Percentiles rank a stretch among this genome's conserved stretches.
These are phyloP conservation scores for Cardamine occulta DNA, from an alignment of 345 rosid genomes.

Conservation along the genomic window DNA sequence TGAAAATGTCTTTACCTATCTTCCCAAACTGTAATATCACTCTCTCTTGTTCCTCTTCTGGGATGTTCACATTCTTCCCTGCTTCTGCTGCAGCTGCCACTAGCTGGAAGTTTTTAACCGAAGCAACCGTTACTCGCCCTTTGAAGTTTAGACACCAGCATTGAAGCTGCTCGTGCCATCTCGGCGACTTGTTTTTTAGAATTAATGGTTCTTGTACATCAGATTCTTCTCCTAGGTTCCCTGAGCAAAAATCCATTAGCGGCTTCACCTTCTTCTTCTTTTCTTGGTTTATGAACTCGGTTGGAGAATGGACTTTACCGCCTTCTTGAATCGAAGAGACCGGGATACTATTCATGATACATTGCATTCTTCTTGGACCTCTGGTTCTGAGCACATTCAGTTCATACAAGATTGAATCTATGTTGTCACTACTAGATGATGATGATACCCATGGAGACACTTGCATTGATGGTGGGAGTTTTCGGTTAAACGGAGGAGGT, in stretches of 20 bases:
- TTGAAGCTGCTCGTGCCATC: slow-evolving; percentile 97
- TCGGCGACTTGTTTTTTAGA: slow-evolving; percentile 85
- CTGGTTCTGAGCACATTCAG: slow-evolving; percentile 82
- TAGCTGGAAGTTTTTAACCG: slow-evolving; percentile 93
- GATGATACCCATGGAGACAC: slow-evolving; percentile 53
- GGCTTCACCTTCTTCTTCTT: slow-evolving; percentile 54
- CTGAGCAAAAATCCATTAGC: slow-evolving; percentile 46
- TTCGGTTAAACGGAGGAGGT: slow-evolving; percentile 56
- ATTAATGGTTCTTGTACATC: slow-evolving; percentile 52
- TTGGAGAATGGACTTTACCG: slow-evolving; percentile 58
- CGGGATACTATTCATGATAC: slow-evolving; percentile 70
- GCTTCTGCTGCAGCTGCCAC: slow-evolving; percentile 67
- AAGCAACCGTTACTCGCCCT: slow-evolving; percentile 92
- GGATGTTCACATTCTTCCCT: slow-evolving; percentile 51
- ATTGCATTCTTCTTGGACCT: slow-evolving; percentile 94
- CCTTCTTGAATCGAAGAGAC: slow-evolving; percentile 70
- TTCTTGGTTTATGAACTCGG: slow-evolving; percentile 50
- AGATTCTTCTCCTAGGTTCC: slow-evolving; percentile 41
- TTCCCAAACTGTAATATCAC: slow-evolving; percentile 92
- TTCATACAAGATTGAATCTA: slow-evolving; percentile 69
- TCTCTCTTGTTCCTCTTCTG: slow-evolving; percentile 68
- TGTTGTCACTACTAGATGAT: slow-evolving; percentile 46
- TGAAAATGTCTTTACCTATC: slow-evolving; percentile 91
- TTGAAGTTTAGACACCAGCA: slow-evolving; percentile 95
- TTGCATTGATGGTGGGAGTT: slow-evolving; percentile 50